A percentile compares a stretch with the other conserved stretches of the same genome.
Conservation (phyloP, 164 flowering plant genomes). For the Vitis riparia region DNA sequence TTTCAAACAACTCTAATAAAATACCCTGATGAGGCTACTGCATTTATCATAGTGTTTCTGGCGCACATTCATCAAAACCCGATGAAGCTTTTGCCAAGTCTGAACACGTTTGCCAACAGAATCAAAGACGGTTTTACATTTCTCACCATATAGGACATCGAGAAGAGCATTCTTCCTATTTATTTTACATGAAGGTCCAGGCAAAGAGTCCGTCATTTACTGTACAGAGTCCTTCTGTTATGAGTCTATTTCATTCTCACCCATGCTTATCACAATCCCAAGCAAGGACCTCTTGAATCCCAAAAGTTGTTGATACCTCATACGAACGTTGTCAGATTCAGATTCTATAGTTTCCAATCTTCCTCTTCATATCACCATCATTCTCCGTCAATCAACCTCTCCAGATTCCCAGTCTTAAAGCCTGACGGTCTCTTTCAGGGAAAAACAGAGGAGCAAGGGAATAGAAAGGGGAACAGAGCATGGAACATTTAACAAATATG, state of each 20-base stretch:
- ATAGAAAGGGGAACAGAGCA: no score
- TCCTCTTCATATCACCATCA: conserved; percentile 98
- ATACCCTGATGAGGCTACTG: conserved; percentile 61
- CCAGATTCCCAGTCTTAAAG: no score
- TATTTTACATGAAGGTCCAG: conserved; percentile 97
- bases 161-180: conserved; percentile 98
- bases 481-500: no score
- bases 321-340: conserved; percentile 99
- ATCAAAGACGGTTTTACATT: conserved; percentile 99
- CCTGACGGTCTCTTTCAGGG: no score
- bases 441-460: no score
- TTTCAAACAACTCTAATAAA: conserved; percentile 91
- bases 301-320: conserved; percentile 94
- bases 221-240: conserved; percentile 98
- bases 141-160: conserved; percentile 98
- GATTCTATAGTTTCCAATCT: conserved; percentile 93
- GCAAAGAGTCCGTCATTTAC: conserved; percentile 99
- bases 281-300: conserved; percentile 97
- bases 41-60: conserved; percentile 63
- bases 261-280: conserved; percentile 93
- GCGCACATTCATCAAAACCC: conserved; percentile 86
- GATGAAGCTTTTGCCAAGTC: conserved; percentile 95
- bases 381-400: conserved; percentile 47
- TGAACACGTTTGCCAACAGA: conserved; percentile 99
- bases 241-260: conserved; percentile 97